phyloP scores from a whole-genome alignment of 192 early-diverging fungal species.

The Phycomyces nitens region DNA sequence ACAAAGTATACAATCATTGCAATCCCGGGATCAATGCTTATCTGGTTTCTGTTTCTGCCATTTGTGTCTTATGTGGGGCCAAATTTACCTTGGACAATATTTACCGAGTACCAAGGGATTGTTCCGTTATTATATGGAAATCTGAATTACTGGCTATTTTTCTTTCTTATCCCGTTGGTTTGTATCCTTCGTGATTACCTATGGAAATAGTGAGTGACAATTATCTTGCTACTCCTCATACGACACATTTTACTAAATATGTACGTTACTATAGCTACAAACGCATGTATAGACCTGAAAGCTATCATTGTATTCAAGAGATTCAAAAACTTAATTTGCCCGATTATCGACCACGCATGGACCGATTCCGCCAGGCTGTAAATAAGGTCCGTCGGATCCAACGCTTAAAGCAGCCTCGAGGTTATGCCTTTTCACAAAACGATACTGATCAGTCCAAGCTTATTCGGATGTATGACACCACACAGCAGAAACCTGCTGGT shows the following conservation, averaged over 20 bases:
- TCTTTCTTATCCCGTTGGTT: slow-evolving; percentile 81
- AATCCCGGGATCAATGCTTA: slow-evolving; percentile 81
- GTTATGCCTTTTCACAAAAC: slow-evolving; percentile 97
- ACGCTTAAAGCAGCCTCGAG: slow-evolving; percentile 85
- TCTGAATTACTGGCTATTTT: slow-evolving; percentile 81
- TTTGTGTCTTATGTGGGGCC: slow-evolving; percentile 66
- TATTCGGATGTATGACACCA: slow-evolving; percentile 57
- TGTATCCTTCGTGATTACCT: slow-evolving; percentile 85
- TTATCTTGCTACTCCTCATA: neutral
- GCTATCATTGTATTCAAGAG: slow-evolving; percentile 97
- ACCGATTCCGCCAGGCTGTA: slow-evolving; percentile 98
- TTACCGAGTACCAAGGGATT: slow-evolving; percentile 75
- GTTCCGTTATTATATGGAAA: slow-evolving; percentile 61
- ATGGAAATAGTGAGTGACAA: slow-evolving; percentile 88
- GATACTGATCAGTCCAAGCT: slow-evolving; percentile 86
- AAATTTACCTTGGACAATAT: slow-evolving; percentile 62
- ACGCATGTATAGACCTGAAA: slow-evolving; percentile 73
- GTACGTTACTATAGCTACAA: slow-evolving; percentile 32
- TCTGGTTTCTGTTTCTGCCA: slow-evolving; percentile 89
- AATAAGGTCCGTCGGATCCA: slow-evolving; percentile 94
- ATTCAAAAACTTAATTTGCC: slow-evolving; percentile 99
- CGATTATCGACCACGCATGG: slow-evolving; percentile 96
- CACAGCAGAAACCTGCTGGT: slow-evolving; percentile 51
- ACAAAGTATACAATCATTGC: slow-evolving; percentile 92
- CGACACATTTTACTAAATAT: neutral